phyloP scores from a whole-genome alignment of 2,329 filamentous ascomycete genomes.

The Botryotinia globosa region DNA sequence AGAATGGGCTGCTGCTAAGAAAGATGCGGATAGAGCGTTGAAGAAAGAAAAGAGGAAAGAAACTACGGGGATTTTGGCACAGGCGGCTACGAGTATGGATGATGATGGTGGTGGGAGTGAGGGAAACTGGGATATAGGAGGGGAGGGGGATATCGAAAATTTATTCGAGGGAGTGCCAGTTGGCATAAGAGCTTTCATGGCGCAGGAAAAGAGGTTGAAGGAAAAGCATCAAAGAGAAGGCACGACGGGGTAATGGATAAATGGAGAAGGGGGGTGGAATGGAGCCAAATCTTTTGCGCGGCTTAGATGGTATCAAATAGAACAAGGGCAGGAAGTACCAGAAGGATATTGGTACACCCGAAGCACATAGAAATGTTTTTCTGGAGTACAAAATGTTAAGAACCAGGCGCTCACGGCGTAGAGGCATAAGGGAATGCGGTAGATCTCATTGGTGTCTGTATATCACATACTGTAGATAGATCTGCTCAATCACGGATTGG shows the following conservation, averaged over 20 bases:
- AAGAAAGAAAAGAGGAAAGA: constrained; percentile 39
- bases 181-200: constrained; percentile 96
- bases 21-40: constrained; percentile 30
- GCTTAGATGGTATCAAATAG: not conserved
- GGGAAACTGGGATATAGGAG: constrained; percentile 56
- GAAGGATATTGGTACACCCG: not conserved
- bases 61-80: not conserved
- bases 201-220: constrained; percentile 86
- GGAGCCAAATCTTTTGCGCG: not conserved
- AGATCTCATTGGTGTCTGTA: not conserved
- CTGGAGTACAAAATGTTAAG: not conserved
- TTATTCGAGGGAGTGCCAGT: constrained; percentile 81
- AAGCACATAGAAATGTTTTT: not conserved
- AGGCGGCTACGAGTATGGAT: constrained; percentile 62
- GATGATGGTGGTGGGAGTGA: constrained; percentile 77
- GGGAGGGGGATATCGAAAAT: constrained; percentile 52
- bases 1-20: constrained; percentile 69
- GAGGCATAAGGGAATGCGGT: not conserved
- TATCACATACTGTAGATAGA: constrained; percentile 1
- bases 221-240: constrained; percentile 64
- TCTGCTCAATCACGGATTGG: not conserved
- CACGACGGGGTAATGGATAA: constrained; percentile 20
- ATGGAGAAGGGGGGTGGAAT: not conserved
- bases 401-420: not conserved
- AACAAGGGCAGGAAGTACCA: not conserved